Evolutionary conservation across 306 rosid genomes (phyloP), one percentile per base, ranked within the genome.

Genomic region (Purshia tridentata): DNA sequence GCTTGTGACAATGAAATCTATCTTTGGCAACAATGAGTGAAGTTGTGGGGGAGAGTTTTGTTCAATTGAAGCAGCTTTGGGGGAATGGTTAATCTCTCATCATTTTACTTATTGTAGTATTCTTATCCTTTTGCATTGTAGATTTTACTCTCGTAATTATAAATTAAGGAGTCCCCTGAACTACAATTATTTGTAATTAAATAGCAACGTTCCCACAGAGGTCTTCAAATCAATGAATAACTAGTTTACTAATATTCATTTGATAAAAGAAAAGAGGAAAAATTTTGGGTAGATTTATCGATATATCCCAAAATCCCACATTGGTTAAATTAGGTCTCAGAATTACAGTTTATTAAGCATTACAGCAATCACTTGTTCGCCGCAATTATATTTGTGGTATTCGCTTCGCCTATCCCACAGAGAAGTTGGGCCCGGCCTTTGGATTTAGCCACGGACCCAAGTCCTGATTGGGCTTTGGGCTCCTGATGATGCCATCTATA

Each of bases 1-100:
- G 53, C 73, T 86, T 58, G 86, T 80, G 60, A 89, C 92, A 8
- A 72, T 75, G 41, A 86, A 80, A 69, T 83, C 84, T 57, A 53
- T 81, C 64, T 84, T 76, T 73, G 85, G 78, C 71, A 85, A 67
- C 22, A 42, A 57, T 58, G 71, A 48, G 22, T 69, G 61, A 51
- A 35, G 5, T 6, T 50, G 72, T 14, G 58, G 47, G 9, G 9
- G 22, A 37, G 59, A 14, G 13, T 20, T 19, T 20, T 11, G 42
- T 45, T 45, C 54, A 50, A 35, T 60, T 60, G 22, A 59, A 59
- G 65, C 65, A 59, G 20, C 9, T 45, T 20, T 45, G 19, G 7
- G 15, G n/a, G 55, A 48, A 22, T 7, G 39, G 70, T 47, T 47
- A 18, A 47, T 48, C 58, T 48, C 58, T 48, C 47, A 40, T 29